These are phyloP conservation scores for Hemisphaericaspora lyxosophila DNA, from an alignment of 1,139 yeast genomes.

Conservation along the genomic window DNA sequence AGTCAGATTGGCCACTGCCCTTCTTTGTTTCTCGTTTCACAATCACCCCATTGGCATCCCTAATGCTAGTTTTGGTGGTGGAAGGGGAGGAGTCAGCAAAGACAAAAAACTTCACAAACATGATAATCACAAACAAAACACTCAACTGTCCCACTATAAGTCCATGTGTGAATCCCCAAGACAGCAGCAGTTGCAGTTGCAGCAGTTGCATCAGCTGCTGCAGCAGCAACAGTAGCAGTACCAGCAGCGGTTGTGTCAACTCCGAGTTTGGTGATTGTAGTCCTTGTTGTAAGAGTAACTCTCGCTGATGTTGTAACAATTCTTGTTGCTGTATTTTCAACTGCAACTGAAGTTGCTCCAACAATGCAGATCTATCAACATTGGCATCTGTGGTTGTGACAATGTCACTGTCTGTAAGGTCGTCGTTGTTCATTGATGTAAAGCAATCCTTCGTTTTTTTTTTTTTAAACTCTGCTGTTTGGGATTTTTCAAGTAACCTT, in stretches of 20 bases:
- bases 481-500: no score
- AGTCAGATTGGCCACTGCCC: constrained; percentile 2
- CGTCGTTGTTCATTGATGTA: constrained; percentile 9
- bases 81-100: constrained; percentile 66
- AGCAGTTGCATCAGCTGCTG: constrained; percentile 12
- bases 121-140: constrained; percentile 69
- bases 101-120: constrained; percentile 83
- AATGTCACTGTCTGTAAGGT: constrained; percentile 1
- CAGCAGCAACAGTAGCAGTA: constrained; percentile 9
- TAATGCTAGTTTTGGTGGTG: constrained; percentile 28
- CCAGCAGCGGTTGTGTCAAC: constrained; percentile 10
- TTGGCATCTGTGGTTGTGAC: neutral
- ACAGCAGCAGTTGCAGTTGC: constrained; percentile 5
- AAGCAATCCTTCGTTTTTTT: no score
- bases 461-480: no score
- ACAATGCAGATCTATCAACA: constrained; percentile 2
- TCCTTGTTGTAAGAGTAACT: constrained; percentile 21
- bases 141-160: constrained; percentile 81
- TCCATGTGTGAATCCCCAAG: constrained; percentile 76
- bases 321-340: constrained; percentile 34
- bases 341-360: constrained; percentile 31
- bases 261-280: constrained; percentile 4
- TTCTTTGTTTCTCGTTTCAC: constrained; percentile 32
- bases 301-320: constrained; percentile 30
- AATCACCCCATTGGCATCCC: constrained; percentile 38